A percentile compares a stretch with the other conserved stretches of the same genome.
Evolutionary conservation across 1,139 yeast species (phyloP).

Genomic region (Kodamaea alishanica): DNA sequence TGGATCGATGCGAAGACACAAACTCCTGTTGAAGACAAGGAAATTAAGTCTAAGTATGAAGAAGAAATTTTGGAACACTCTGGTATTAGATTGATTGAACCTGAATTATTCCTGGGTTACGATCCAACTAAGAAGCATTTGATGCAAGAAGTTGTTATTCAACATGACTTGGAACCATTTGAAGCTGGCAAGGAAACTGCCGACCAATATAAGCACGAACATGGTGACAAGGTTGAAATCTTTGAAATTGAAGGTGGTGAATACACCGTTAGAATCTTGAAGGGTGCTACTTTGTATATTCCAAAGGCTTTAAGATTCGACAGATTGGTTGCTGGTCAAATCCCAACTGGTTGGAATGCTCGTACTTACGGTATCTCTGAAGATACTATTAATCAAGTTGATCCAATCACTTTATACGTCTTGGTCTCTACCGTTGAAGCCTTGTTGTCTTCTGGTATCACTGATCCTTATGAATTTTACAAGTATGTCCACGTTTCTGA

Average conservation of each 20-base stretch:
- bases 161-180: slow-evolving; percentile 93
- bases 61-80: slow-evolving; percentile 82
- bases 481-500: slow-evolving; percentile 97
- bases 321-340: slow-evolving; percentile 97
- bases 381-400: slow-evolving; percentile 90
- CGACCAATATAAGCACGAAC: slow-evolving; percentile 87
- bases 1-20: slow-evolving; percentile 96
- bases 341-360: slow-evolving; percentile 98
- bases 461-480: slow-evolving; percentile 98
- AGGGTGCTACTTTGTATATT: slow-evolving; percentile 87
- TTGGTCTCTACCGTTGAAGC: slow-evolving; percentile 96
- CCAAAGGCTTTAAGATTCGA: slow-evolving; percentile 96
- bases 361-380: slow-evolving; percentile 91
- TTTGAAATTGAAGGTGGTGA: slow-evolving; percentile 92
- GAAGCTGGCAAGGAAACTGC: slow-evolving; percentile 96
- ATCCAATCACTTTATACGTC: slow-evolving; percentile 88
- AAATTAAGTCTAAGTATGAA: slow-evolving; percentile 88
- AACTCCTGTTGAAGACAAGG: slow-evolving; percentile 91
- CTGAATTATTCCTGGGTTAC: slow-evolving; percentile 89
- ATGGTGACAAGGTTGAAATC: slow-evolving; percentile 90
- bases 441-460: slow-evolving; percentile 85
- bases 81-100: slow-evolving; percentile 95
- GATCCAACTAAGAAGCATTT: slow-evolving; percentile 91
- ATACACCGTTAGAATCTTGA: slow-evolving; percentile 81
- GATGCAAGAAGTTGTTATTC: slow-evolving; percentile 92